Percentiles rank a stretch among this genome's conserved stretches.
These are phyloP conservation scores for Mesembryanthemum crystallinum DNA, from an alignment of 148 eudicot species.

Conservation along the genomic window DNA sequence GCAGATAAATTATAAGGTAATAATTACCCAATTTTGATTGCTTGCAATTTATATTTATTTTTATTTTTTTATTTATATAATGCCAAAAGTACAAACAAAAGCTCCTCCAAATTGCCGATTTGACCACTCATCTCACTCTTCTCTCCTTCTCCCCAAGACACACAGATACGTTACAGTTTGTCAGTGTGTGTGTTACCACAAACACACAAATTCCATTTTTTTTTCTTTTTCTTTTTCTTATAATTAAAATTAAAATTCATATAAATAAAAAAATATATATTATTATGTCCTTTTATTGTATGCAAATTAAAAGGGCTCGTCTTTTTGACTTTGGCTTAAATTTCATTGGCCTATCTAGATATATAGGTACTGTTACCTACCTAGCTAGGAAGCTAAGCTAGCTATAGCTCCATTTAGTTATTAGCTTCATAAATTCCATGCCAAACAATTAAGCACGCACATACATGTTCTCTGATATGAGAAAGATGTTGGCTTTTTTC, in stretches of 20 bases:
- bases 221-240: neutral
- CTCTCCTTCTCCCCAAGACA: neutral
- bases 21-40: slow-evolving; percentile 30
- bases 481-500: slow-evolving; percentile 21
- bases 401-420: too few species aligned
- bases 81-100: slow-evolving; percentile 12
- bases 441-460: slow-evolving; percentile 10
- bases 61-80: too few species aligned
- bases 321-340: neutral
- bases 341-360: too few species aligned
- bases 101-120: slow-evolving; percentile 18
- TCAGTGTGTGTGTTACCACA: slow-evolving; percentile 25
- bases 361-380: too few species aligned
- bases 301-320: neutral
- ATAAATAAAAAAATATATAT: too few species aligned
- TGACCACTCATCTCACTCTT: slow-evolving; percentile 34
- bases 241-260: too few species aligned
- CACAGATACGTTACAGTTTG: slow-evolving; percentile 9
- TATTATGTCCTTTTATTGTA: neutral
- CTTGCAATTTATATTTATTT: too few species aligned
- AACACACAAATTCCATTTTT: slow-evolving; percentile 2
- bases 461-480: slow-evolving; percentile 9
- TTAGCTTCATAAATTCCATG: slow-evolving; percentile 7
- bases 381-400: too few species aligned
- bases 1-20: slow-evolving; percentile 32